phyloP scores from a whole-genome alignment of 345 rosid species.

The Angophora floribunda region DNA sequence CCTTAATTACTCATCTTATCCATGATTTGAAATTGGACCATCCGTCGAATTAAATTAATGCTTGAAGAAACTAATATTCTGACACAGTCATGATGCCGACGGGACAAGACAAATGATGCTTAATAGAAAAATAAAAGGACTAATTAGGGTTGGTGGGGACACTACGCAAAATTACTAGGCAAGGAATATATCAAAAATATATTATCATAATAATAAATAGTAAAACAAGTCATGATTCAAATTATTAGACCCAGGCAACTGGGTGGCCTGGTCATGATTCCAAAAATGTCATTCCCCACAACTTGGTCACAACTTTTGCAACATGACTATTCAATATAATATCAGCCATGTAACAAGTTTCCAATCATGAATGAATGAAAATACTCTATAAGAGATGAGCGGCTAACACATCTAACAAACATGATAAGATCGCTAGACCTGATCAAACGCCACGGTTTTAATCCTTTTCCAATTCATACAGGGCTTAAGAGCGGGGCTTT shows the following conservation, averaged over 20 bases:
- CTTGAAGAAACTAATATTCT: neutral
- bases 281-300: fast-evolving
- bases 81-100: neutral
- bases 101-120: neutral
- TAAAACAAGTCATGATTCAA: neutral
- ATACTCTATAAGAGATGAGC: fast-evolving
- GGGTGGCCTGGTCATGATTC: neutral
- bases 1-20: neutral
- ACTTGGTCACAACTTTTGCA: neutral
- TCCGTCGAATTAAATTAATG: neutral
- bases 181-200: neutral
- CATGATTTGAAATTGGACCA: neutral
- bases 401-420: fast-evolving
- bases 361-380: fast-evolving
- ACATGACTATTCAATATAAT: fast-evolving
- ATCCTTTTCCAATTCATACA: fast-evolving
- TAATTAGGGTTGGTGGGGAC: neutral
- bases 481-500: neutral
- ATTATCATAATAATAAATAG: fast-evolving
- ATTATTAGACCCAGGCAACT: neutral
- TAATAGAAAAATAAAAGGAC: neutral
- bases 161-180: neutral
- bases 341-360: fast-evolving
- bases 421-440: neutral
- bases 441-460: fast-evolving